These are phyloP conservation scores for Rubia peregrina DNA, from an alignment of 305 asterid species.

Conservation along the genomic window DNA sequence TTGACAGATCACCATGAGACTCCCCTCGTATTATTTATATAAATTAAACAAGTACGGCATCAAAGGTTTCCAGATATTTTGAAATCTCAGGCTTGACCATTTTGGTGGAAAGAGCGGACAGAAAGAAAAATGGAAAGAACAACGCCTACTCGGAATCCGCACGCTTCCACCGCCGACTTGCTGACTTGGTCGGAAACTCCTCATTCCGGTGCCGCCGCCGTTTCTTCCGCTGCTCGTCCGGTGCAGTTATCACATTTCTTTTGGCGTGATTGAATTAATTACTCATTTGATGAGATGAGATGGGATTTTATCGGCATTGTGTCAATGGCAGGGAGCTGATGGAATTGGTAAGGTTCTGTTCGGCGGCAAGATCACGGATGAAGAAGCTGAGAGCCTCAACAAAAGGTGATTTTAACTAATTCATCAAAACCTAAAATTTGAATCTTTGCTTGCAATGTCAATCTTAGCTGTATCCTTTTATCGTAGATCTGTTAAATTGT, in stretches of 20 bases:
- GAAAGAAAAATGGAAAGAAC: slow-evolving; percentile 36
- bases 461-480: neutral
- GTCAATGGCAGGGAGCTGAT: slow-evolving; percentile 47
- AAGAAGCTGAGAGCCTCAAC: slow-evolving; percentile 84
- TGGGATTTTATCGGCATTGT: neutral
- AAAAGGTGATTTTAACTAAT: slow-evolving; percentile 35
- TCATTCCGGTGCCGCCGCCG: slow-evolving; percentile 15
- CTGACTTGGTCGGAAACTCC: slow-evolving; percentile 22
- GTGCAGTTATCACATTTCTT: slow-evolving; percentile 20
- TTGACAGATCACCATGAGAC: no score
- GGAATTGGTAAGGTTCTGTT: slow-evolving; percentile 68
- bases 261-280: neutral
- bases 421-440: neutral
- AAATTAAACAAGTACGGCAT: no score
- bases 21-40: no score
- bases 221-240: slow-evolving; percentile 30
- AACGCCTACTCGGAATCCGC: slow-evolving; percentile 49
- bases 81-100: neutral
- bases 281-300: neutral
- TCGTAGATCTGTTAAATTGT: slow-evolving; percentile 14
- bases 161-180: slow-evolving; percentile 45
- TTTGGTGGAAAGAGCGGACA: neutral
- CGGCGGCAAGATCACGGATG: slow-evolving; percentile 87
- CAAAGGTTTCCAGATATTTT: neutral
- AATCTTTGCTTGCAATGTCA: slow-evolving; percentile 12